These are phyloP conservation scores for Dendrobium huoshanense DNA, from an alignment of 106 monocot genomes.

Conservation along the genomic window DNA sequence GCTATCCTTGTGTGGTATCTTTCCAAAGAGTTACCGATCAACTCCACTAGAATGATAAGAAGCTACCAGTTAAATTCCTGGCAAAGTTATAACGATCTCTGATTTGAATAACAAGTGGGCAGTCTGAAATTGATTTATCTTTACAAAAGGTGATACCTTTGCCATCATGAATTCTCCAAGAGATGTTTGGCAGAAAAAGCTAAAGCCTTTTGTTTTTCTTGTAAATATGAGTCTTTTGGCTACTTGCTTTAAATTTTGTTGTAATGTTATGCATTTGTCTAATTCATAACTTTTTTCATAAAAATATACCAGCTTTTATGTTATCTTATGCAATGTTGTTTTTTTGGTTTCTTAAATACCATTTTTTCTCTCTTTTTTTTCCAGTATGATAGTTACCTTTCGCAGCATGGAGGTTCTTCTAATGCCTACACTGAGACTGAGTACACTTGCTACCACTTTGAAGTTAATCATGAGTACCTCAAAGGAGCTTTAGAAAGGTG, in stretches of 20 bases:
- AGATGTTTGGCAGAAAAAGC: not conserved
- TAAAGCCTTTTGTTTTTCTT: not conserved
- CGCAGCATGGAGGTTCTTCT: slow-evolving; percentile 92
- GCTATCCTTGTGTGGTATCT: no score
- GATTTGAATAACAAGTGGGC: no score
- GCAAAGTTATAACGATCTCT: no score
- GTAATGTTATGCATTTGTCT: not conserved
- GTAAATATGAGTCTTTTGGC: not conserved
- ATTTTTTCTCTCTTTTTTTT: slow-evolving; percentile 10
- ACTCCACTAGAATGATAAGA: no score
- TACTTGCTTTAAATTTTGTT: not conserved
- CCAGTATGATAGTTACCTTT: slow-evolving; percentile 95
- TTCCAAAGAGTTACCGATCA: no score
- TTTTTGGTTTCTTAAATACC: not conserved
- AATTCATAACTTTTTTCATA: not conserved
- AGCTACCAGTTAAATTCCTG: no score
- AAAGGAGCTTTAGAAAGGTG: slow-evolving; percentile 95
- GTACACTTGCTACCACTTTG: slow-evolving; percentile 91
- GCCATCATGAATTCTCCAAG: not conserved
- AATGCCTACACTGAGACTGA: slow-evolving; percentile 97
- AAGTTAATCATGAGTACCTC: slow-evolving; percentile 80
- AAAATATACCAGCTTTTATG: not conserved
- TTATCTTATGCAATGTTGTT: not conserved
- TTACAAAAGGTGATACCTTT: not conserved
- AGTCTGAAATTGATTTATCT: no score